These are phyloP conservation scores for Neofusicoccum cordaticola DNA, from an alignment of 2,329 filamentous ascomycete genomes.

Conservation along the genomic window DNA sequence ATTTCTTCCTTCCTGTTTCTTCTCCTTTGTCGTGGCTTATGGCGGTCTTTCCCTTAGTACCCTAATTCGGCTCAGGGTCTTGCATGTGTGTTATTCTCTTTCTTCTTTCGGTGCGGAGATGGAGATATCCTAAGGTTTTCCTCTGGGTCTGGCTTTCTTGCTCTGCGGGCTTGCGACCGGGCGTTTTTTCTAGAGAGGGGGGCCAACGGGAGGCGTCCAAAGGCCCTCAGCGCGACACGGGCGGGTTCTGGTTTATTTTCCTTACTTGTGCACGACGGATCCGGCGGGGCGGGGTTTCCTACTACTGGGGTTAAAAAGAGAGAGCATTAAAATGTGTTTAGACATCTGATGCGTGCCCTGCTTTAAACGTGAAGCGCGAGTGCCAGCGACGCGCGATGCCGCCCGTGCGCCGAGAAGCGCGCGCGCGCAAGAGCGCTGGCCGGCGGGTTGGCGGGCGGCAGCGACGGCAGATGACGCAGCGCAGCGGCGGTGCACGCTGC, in stretches of 20 bases:
- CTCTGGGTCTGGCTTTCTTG: constrained; percentile 17
- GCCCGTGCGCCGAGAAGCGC: neutral
- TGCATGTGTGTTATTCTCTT: constrained; percentile 20
- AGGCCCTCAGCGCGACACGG: constrained; percentile 5
- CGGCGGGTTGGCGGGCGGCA: neutral
- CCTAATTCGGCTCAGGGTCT: constrained; percentile 16
- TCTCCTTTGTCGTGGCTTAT: constrained; percentile 27
- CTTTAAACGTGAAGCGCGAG: neutral
- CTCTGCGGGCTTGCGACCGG: constrained; percentile 16
- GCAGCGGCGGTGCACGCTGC: neutral
- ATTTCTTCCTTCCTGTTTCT: constrained; percentile 24
- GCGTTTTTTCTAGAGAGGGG: constrained; percentile 16
- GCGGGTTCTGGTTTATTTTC: constrained; percentile 12
- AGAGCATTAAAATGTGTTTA: constrained; percentile 16
- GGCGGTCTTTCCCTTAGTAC: constrained; percentile 10
- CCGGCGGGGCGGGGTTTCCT: constrained; percentile 2
- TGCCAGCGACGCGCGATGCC: neutral
- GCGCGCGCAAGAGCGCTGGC: neutral
- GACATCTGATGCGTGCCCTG: neutral
- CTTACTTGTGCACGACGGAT: constrained; percentile 12
- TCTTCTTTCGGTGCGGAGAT: constrained; percentile 21
- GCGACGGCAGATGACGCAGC: constrained; percentile 4
- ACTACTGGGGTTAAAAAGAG: constrained; percentile 10
- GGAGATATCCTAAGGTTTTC: constrained; percentile 17
- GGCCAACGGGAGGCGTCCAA: constrained; percentile 18